Percentiles rank a stretch among this genome's conserved stretches.
phyloP scores from a whole-genome alignment of 768 basidiomycete genomes.

The Imleria badia region DNA sequence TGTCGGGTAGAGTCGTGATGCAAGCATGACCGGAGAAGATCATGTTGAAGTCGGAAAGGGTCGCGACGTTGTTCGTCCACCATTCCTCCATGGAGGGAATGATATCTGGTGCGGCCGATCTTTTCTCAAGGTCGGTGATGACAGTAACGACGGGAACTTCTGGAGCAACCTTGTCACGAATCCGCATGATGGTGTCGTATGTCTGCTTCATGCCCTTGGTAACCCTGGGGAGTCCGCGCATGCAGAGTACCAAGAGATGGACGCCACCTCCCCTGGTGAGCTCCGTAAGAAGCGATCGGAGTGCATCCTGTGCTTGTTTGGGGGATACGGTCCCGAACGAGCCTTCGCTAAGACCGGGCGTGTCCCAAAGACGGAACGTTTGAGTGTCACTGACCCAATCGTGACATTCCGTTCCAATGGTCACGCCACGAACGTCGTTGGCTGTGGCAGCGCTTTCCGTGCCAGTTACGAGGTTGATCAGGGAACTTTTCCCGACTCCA shows the following conservation, averaged over 20 bases:
- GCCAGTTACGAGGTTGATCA: conserved; percentile 30
- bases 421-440: conserved; percentile 25
- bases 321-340: conserved; percentile 23
- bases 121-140: conserved; percentile 35
- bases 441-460: conserved; percentile 21
- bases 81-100: conserved; percentile 35
- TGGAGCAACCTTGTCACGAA: conserved; percentile 19
- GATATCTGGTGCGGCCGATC: conserved; percentile 14
- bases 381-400: conserved; percentile 14
- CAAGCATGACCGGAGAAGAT: conserved; percentile 29
- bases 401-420: conserved; percentile 19
- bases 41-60: conserved; percentile 33
- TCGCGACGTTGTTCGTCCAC: conserved; percentile 36
- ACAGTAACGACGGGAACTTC: conserved; percentile 26
- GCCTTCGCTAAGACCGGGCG: conserved; percentile 32
- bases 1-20: conserved; percentile 21
- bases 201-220: conserved; percentile 30
- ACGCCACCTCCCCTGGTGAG: conserved; percentile 17
- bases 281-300: conserved; percentile 27
- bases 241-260: conserved; percentile 28
- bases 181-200: conserved; percentile 21
- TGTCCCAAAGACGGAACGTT: conserved; percentile 32
- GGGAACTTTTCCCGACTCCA: conserved; percentile 32
- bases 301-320: conserved; percentile 24
- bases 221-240: conserved; percentile 25